Evolutionary conservation across 805 yeast genomes (phyloP), one percentile per base, ranked within the genome.

Genomic region (Barnettozyma vustinii): DNA sequence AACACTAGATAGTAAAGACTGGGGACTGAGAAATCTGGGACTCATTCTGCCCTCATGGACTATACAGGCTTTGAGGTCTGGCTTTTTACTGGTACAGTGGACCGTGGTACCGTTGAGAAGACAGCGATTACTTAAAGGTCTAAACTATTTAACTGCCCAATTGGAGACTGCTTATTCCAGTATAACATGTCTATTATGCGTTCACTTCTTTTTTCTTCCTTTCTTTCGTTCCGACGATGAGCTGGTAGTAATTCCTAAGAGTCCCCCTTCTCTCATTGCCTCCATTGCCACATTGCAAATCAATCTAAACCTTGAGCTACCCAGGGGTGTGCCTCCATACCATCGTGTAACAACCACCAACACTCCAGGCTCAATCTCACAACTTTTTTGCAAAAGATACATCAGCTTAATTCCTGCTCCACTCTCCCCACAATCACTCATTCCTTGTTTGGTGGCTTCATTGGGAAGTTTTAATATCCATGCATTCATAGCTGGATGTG

Each of bases 311-410:
- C 96, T 64, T 21, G 80, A 74, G 5, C 87, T 74, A 0, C 96
- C 96, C 37, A 87, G 60, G 4, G 86, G 87, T 0, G 74, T 72
- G 0, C 96, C 95, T 1, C 92, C 92, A 59, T 84, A 84, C 96
- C 95, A 87, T 51, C 96, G 62, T 0, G 87, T 77, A 0, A 84
- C 94, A 25, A 87, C 80, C 1, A 87, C 75, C 16, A 87, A 57
- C 0, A 81, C 8, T 9, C 42, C 75, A 59, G 84, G 82, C 4
- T 73, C 63, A 12, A 80, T 47, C 36, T 76, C 62, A 20, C 15
- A 19, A 12, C 27, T 21, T 27, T 78, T 65, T 19, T 77, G 79
- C 18, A 86, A 53, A 4, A 85, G 59, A 10, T 79, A 77, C 48
- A 84, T 58, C 9, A 87, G 54, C 50, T 84, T 64, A 15, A 70